Base-by-base conservation (phyloP, 2,329 filamentous ascomycete species). In the Ramichloridium luteum region DNA sequence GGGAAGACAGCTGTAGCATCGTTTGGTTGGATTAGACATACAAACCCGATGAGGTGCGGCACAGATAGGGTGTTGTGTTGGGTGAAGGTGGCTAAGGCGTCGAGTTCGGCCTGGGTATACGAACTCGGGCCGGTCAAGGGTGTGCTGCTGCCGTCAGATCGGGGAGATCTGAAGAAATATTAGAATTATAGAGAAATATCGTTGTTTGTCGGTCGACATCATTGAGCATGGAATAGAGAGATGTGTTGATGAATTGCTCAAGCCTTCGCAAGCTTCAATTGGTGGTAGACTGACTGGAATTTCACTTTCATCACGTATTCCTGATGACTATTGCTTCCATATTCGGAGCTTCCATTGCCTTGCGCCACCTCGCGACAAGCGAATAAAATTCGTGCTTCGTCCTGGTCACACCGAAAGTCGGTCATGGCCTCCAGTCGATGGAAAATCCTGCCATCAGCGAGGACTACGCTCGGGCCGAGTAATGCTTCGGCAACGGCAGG, bases 391-490 rank as follows among this genome's bases (percentile, higher is more conserved):
- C 50, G 37, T 14, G 46, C 44, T 32, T 52, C 50, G 22, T 35
- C 39, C 20, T 50, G 46, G 32, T 50, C 48, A 27, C 49, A 44
- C 15, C 50, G 44, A 32, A 49, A 53, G 34, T 53, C 48, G 27
- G 50, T 53, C 12, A 53, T 52, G n/a, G n/a, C n/a, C n/a, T n/a
- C n/a, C n/a, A n/a, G n/a, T n/a, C n/a, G n/a, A n/a, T n/a, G n/a
- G n/a, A n/a, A n/a, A n/a, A n/a, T n/a, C n/a, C n/a, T n/a, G n/a
- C n/a, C n/a, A n/a, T n/a, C n/a, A n/a, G n/a, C n/a, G n/a, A n/a
- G n/a, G n/a, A n/a, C n/a, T n/a, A n/a, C n/a, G n/a, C n/a, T n/a
- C n/a, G n/a, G n/a, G n/a, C n/a, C n/a, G n/a, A n/a, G n/a, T n/a
- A n/a, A n/a, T n/a, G n/a, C n/a, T n/a, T n/a, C n/a, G n/a, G n/a